Evolutionary conservation across 1,284 basidiomycete genomes (phyloP), one percentile per base, ranked within the genome.

Genomic region (Pseudomicrostroma phylloplanum): DNA sequence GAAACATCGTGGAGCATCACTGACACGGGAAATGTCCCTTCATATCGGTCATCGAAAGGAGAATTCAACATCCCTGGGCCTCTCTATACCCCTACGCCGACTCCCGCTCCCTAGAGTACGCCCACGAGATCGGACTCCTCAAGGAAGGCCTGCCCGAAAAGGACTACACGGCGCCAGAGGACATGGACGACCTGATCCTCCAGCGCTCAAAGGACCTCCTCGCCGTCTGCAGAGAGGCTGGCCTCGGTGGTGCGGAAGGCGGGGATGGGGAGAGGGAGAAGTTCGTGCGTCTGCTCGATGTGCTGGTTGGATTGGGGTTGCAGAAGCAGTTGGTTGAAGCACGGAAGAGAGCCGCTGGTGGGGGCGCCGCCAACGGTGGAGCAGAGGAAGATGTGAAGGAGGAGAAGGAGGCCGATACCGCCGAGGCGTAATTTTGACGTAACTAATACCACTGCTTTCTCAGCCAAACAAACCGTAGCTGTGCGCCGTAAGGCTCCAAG

Each of bases 1-100:
- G 4, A 36, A 4, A 36, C 9, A 36, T 36, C 9, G 30, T 36
- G 30, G 30, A 36, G 4, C 30, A 4, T 4, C 9, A 36, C 30
- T 36, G 30, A 36, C 30, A 4, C 9, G 30, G 30, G 30, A 4
- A 9, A 36, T 36, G 3, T 36, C 30, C 30, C 30, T 36, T 36
- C 30, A 3, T 36, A 36, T 36, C n/a, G n/a, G n/a, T n/a, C n/a
- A 36, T 9, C 30, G 9, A 36, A 4, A 36, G 30, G 30, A 3
- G 30, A 36, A 36, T 36, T 9, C 70, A 72, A 57, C 54, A 49
- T 1, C 66, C 70, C 59, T 72, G 70, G 70, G 49, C 57, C 2
- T 40, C 46, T 1, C 63, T 72, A 1, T 72, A 66, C 46, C 70
- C 70, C 8, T 72, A 64, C 59, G 67, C 68, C n/a, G 70, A 72